phyloP scores from a whole-genome alignment of 2,329 filamentous ascomycete species.

The Aurifilum marmelostoma region DNA sequence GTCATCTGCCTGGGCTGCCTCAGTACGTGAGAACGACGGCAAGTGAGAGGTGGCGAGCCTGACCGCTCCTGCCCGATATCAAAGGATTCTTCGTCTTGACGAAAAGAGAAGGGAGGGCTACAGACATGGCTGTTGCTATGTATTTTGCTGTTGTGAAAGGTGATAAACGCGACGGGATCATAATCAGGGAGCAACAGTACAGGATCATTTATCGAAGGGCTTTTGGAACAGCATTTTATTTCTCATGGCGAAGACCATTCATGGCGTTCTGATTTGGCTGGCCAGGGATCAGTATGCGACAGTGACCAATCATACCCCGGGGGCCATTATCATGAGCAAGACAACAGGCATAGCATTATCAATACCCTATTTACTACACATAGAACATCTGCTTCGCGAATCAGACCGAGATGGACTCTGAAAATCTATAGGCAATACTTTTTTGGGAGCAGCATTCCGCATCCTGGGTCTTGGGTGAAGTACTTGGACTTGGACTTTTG shows the following conservation, averaged over 20 bases:
- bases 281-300: neutral
- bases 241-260: neutral
- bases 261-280: neutral
- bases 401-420: neutral
- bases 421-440: too few species aligned
- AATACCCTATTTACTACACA: neutral
- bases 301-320: neutral
- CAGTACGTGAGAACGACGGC: constrained; percentile 5
- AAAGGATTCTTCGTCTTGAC: neutral
- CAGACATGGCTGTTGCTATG: neutral
- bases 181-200: neutral
- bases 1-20: constrained; percentile 69
- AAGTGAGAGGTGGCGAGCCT: neutral
- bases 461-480: too few species aligned
- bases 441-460: too few species aligned
- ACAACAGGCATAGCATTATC: neutral
- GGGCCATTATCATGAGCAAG: neutral
- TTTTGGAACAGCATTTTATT: neutral
- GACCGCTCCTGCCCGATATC: neutral
- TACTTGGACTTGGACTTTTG: too few species aligned
- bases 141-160: neutral
- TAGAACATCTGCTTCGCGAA: neutral
- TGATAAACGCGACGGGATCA: neutral
- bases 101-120: too few species aligned
- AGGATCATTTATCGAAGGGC: neutral